These are phyloP conservation scores for Serendipita indica DNA, from an alignment of 768 basidiomycete species.

Conservation along the genomic window DNA sequence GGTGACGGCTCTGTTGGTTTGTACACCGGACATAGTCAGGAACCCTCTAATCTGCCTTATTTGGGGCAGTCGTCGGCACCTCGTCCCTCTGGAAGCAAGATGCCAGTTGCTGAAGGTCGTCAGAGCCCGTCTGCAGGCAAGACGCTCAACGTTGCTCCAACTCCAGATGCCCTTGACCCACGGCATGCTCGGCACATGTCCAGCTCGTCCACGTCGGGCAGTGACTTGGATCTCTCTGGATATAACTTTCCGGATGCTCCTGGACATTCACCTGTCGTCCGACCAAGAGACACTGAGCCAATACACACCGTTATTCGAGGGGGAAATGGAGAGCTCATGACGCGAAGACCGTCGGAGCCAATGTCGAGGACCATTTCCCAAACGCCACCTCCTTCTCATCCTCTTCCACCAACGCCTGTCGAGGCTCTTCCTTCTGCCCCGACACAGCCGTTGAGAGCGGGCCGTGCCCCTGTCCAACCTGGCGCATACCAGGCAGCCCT, in stretches of 20 bases:
- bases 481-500: background rate
- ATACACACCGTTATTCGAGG: background rate
- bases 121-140: no score
- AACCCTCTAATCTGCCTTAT: background rate
- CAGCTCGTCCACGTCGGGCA: slow-evolving; percentile 3
- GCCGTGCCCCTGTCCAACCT: background rate
- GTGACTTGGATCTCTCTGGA: slow-evolving; percentile 1
- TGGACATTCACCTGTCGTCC: background rate
- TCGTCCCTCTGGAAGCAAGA: background rate
- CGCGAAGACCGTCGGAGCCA: background rate
- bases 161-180: no score
- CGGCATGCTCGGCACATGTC: slow-evolving; percentile 2
- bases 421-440: background rate
- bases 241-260: slow-evolving; percentile 5
- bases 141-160: no score
- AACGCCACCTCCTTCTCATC: no score
- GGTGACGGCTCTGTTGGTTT: no score
- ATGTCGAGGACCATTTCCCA: no score
- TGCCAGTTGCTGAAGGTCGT: no score
- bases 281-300: background rate
- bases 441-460: background rate
- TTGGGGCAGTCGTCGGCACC: background rate
- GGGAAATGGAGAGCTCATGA: background rate
- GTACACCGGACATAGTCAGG: background rate
- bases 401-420: background rate